A percentile compares a stretch with the other conserved stretches of the same genome.
Evolutionary conservation across 2,329 filamentous ascomycete genomes (phyloP).

Genomic region (Hawksworthiomyces lignivorus): DNA sequence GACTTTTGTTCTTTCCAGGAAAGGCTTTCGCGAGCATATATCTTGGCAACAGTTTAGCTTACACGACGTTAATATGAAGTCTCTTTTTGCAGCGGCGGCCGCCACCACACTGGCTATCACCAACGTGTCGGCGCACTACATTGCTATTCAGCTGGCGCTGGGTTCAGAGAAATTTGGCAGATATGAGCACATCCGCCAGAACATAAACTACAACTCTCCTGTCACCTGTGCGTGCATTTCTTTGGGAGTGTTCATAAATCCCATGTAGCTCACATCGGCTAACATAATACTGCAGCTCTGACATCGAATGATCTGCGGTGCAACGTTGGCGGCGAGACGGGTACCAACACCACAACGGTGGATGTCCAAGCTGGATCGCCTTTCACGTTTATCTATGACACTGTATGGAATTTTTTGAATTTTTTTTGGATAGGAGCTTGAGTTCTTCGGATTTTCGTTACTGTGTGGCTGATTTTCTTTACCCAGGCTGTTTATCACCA

Average conservation of each 20-base stretch:
- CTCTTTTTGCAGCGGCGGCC: constrained; percentile 21
- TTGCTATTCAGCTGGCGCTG: constrained; percentile 31
- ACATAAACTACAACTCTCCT: constrained; percentile 41
- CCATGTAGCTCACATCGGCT: no score
- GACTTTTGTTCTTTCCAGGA: no score
- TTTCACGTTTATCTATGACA: constrained; percentile 32
- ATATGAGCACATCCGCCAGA: constrained; percentile 35
- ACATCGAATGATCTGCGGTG: constrained; percentile 33
- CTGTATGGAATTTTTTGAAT: constrained; percentile 7
- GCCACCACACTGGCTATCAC: constrained; percentile 25
- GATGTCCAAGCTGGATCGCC: constrained; percentile 28
- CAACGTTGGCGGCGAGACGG: constrained; percentile 30
- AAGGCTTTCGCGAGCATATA: no score
- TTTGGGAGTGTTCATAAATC: no score
- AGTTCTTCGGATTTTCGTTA: neutral
- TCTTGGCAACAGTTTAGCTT: no score
- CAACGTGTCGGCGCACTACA: constrained; percentile 31
- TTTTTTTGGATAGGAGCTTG: no score
- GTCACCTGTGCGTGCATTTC: constrained; percentile 25
- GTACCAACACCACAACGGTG: constrained; percentile 26
- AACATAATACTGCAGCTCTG: no score
- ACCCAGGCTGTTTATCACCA: constrained; percentile 32
- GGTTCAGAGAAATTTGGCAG: constrained; percentile 24
- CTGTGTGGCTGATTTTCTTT: no score
- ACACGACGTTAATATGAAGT: constrained; percentile 28